Evolutionary conservation across 768 basidiomycete species (phyloP).

Genomic region (Mycena indigotica): DNA sequence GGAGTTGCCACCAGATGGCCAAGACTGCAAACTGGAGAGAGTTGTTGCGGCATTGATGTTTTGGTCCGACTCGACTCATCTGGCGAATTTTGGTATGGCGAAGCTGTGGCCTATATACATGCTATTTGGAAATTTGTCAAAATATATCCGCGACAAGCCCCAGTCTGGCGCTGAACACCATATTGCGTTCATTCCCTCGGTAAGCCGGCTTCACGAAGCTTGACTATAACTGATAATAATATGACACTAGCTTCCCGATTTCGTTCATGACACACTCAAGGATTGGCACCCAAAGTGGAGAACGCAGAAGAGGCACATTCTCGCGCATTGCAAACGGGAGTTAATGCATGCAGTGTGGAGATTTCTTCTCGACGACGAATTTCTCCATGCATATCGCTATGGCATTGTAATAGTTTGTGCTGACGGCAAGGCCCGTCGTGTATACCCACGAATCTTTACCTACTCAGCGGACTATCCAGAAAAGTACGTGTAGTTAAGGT

Average conservation of each 20-base stretch:
- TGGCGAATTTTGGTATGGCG: conserved; percentile 33
- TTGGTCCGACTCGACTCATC: conserved; percentile 34
- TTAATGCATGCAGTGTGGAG: conserved; percentile 31
- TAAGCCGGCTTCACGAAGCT: too few relatives aligned
- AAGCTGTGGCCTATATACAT: conserved; percentile 40
- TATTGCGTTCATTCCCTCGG: conserved; percentile 38
- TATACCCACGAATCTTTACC: conserved; percentile 32
- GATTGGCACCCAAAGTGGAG: conserved; percentile 16
- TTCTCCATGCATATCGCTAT: conserved; percentile 28
- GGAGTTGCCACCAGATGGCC: conserved; percentile 18
- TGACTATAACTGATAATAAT: too few relatives aligned
- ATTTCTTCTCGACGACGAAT: conserved; percentile 26
- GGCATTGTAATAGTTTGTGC: conserved; percentile 27
- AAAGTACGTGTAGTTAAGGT: conserved; percentile 25
- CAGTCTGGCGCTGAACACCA: conserved; percentile 26
- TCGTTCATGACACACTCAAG: conserved; percentile 25
- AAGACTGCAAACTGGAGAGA: conserved; percentile 24
- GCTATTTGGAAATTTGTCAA: conserved; percentile 38
- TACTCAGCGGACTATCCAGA: conserved; percentile 38
- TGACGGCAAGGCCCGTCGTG: conserved; percentile 25
- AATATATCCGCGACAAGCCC: conserved; percentile 32
- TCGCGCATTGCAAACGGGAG: conserved; percentile 29
- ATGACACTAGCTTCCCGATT: conserved; percentile 28
- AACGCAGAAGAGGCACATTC: conserved; percentile 10
- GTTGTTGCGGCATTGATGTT: conserved; percentile 31